Evolutionary conservation across 2,329 filamentous ascomycete genomes (phyloP).

Genomic region (Dothiorella sarmentorum): DNA sequence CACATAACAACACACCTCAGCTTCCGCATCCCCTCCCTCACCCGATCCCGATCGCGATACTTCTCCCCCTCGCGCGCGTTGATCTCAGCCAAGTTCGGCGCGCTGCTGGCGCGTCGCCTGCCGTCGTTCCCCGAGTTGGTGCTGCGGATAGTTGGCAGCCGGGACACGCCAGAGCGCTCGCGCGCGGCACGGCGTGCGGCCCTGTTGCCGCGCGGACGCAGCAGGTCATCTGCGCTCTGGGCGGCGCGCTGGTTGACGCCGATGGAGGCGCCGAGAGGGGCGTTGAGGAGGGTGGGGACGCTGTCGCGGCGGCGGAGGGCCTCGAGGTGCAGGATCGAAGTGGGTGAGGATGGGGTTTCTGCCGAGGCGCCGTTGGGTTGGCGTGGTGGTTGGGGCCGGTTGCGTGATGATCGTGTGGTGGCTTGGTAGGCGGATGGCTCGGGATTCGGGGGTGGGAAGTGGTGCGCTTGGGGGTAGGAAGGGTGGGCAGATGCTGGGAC

Average conservation of each 20-base stretch:
- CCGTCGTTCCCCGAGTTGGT: neutral
- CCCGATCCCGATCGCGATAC: neutral
- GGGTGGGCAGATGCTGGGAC: neutral
- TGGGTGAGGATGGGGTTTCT: neutral
- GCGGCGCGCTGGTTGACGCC: constrained; percentile 1
- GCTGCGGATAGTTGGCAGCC: constrained; percentile 10
- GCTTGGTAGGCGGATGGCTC: neutral
- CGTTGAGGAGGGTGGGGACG: neutral
- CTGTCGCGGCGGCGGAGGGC: constrained; percentile 4
- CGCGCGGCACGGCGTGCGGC: neutral
- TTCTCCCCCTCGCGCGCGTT: neutral
- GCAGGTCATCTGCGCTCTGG: constrained; percentile 12
- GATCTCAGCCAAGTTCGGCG: neutral
- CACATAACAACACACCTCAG: constrained; percentile 12
- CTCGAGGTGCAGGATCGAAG: neutral
- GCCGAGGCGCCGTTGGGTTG: neutral
- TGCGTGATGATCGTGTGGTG: neutral
- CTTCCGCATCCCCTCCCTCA: constrained; percentile 1
- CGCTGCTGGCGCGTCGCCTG: neutral
- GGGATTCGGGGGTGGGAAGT: neutral
- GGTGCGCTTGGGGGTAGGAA: neutral
- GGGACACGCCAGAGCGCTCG: neutral
- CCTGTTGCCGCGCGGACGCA: neutral
- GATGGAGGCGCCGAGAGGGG: neutral
- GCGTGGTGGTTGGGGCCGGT: neutral